Evolutionary conservation across 2,329 filamentous ascomycete species (phyloP).

Genomic region (Penicillium hordei): DNA sequence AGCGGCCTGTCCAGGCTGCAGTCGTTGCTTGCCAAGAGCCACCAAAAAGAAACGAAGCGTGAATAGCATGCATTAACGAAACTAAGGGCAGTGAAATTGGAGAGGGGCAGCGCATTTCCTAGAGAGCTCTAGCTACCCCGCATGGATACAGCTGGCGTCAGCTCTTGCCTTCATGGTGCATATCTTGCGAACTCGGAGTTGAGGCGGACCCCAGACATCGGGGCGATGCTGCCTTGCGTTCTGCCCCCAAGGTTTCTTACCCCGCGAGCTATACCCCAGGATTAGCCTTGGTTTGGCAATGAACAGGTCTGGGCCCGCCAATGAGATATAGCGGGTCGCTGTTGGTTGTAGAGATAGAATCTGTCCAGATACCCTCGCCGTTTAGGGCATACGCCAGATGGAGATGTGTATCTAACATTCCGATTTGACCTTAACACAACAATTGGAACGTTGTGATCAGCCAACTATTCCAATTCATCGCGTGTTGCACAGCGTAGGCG

Average conservation of each 20-base stretch:
- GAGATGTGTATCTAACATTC: not conserved
- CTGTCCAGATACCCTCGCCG: not conserved
- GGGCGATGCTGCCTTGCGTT: not conserved
- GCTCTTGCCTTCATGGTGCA: slow-evolving; percentile 2
- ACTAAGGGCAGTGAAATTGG: not conserved
- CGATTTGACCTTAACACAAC: not conserved
- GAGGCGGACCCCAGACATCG: not conserved
- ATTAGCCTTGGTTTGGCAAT: not conserved
- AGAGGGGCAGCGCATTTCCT: slow-evolving; percentile 1
- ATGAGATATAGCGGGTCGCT: not conserved
- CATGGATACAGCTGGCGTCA: slow-evolving; percentile 1
- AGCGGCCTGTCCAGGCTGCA: slow-evolving; percentile 5
- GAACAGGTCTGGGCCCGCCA: not conserved
- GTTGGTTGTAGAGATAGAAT: not conserved
- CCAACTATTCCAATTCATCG: not conserved
- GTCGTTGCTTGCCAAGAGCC: slow-evolving; percentile 6
- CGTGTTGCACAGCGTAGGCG: not conserved
- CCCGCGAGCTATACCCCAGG: slow-evolving; percentile 10
- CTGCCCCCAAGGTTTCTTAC: not conserved
- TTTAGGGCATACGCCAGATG: not conserved
- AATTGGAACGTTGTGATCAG: not conserved
- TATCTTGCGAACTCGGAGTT: not conserved
- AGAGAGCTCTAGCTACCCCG: slow-evolving; percentile 7
- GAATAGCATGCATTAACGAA: slow-evolving; percentile 3
- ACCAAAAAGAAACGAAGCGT: not conserved